These are phyloP conservation scores for Hordeum pubiflorum DNA, from an alignment of 202 grass and related monocot species.

Conservation along the genomic window DNA sequence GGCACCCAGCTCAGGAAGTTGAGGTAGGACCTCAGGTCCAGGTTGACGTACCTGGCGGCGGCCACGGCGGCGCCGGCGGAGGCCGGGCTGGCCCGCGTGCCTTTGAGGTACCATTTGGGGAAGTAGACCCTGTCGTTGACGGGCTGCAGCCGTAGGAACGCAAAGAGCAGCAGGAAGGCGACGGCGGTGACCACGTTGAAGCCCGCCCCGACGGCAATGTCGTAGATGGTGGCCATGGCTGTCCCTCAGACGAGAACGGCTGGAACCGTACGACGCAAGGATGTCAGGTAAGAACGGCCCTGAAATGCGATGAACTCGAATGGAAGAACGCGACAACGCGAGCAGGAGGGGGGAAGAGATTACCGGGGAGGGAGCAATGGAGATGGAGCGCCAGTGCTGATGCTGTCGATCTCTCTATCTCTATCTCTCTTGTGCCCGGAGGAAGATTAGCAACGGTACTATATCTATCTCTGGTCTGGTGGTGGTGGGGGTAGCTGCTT, in stretches of 20 bases:
- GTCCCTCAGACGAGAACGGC: background rate
- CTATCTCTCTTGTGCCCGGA: too few relatives aligned
- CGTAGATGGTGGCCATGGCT: constrained; percentile 52
- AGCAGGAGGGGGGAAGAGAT: too few relatives aligned
- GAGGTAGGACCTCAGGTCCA: constrained; percentile 61
- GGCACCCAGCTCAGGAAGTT: constrained; percentile 82
- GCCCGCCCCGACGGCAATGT: constrained; percentile 55
- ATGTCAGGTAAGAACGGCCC: too few relatives aligned
- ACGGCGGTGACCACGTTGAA: constrained; percentile 58
- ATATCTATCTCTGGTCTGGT: too few relatives aligned
- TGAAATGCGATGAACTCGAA: too few relatives aligned
- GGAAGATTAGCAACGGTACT: too few relatives aligned
- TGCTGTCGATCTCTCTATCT: too few relatives aligned
- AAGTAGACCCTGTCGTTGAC: constrained; percentile 92
- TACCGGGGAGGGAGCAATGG: too few relatives aligned
- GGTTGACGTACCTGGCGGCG: constrained; percentile 59
- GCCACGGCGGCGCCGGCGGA: constrained; percentile 33
- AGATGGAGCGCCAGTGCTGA: too few relatives aligned
- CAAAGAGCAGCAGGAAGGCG: constrained; percentile 69
- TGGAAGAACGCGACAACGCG: too few relatives aligned
- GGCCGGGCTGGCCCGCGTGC: constrained; percentile 61
- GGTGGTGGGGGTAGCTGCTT: too few relatives aligned
- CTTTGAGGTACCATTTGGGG: constrained; percentile 84
- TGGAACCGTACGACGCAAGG: too few relatives aligned
- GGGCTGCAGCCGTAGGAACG: constrained; percentile 73